Conservation (phyloP, 169 alveolate species). For the Besnoitia besnoiti region DNA sequence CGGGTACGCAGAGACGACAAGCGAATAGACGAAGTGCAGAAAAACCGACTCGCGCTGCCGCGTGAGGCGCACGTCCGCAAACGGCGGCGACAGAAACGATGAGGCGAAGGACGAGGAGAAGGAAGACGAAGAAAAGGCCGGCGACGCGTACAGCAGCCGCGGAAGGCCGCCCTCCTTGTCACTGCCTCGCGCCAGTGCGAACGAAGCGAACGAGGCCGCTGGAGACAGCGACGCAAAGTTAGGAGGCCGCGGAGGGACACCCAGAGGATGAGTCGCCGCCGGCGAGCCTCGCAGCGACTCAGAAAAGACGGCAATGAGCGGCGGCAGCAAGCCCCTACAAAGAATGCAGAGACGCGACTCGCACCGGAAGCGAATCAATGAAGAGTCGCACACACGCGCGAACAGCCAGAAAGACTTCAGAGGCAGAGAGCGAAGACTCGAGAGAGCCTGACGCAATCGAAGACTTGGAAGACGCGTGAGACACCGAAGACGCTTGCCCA, state of each 20-base stretch:
- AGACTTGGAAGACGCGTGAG: too few species aligned
- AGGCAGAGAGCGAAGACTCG: neutral
- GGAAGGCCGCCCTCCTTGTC: neutral
- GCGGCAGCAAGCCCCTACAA: conserved; percentile 38
- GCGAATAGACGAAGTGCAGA: conserved; percentile 26
- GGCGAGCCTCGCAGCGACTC: conserved; percentile 48
- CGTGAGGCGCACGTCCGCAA: neutral
- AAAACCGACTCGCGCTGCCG: conserved; percentile 43
- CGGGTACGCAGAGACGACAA: conserved; percentile 30
- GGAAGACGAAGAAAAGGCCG: conserved; percentile 32
- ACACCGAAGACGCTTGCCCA: too few species aligned
- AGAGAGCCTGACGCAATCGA: too few species aligned
- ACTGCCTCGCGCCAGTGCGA: neutral
- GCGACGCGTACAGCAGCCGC: conserved; percentile 19
- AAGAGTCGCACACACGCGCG: neutral
- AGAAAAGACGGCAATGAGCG: neutral
- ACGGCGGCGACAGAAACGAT: neutral
- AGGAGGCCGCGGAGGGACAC: neutral
- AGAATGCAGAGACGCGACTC: neutral
- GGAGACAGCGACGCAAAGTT: neutral
- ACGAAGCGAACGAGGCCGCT: neutral
- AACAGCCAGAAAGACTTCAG: neutral
- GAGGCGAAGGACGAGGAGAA: conserved; percentile 4
- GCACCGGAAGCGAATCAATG: neutral
- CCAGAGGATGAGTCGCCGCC: neutral